Base-by-base conservation (phyloP, 2,329 filamentous ascomycete genomes). In the Paecilomyces formosus region DNA sequence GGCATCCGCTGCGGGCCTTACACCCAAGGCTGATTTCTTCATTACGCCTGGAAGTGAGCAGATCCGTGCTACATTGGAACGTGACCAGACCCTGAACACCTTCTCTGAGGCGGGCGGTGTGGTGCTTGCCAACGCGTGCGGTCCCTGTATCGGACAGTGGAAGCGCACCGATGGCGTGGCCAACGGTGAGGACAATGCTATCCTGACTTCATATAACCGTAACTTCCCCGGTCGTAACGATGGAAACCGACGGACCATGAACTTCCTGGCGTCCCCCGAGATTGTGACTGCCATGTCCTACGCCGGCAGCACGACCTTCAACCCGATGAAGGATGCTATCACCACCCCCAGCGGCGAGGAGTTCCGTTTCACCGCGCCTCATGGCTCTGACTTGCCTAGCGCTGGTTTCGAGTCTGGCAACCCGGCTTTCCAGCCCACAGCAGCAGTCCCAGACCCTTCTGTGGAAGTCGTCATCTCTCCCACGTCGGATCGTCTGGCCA, bases 141-240 rank as follows among this genome's bases (percentile, higher is more conserved):
- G 89, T 2, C 90, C 91, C 31, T 96, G 92, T 72, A 95, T 96
- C 65, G 92, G 93, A 1, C 92, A 96, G 77, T 99, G 94, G 94
- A 90, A 89, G 72, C 88, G 94, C 59, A 93, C 90, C 18, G 94
- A 97, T 70, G 89, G 87, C 22, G 84, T 95, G 18, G 75, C 79
- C 65, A 96, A 96, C 78, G 92, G 92, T 62, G 90, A 92, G 59
- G 81, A 85, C 57, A 99, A 99, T 71, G 94, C 94, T 62, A 97
- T 99, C 68, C 85, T 99, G 69, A 93, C 92, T 9, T 97, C 92
- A 0, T 99, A 97, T 81, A 99, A 99, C 82, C 90, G 94, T 61
- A 99, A 99, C 79, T 99, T 99, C 81, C 90, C 90, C 55, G 93
- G 91, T 61, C 89, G 94, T 64, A 99, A 99, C 74, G 94, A 99